Base-by-base conservation (phyloP, 169 alveolate genomes). In the Cryptosporidium sp. region DNA sequence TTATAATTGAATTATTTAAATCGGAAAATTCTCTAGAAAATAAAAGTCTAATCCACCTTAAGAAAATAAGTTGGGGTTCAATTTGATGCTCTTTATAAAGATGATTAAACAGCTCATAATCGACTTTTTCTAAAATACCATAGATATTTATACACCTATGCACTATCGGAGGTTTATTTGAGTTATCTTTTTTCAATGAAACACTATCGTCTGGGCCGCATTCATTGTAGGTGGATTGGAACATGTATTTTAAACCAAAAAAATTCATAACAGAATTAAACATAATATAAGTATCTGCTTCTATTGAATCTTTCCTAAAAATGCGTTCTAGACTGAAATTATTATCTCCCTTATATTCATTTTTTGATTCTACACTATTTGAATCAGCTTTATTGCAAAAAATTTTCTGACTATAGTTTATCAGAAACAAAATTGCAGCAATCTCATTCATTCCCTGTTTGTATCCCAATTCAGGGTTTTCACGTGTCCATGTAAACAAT, bases 401-500 rank as follows among this genome's bases (percentile, higher is more conserved):
- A 26, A 48, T 45, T 35, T 70, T 73, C 35, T 73, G 86, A 80
- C 89, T 62, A 14, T 37, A 26, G 26, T 80, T 80, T 43, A 80
- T 62, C 31, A 62, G 45, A 41, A 80, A 80, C 2, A 80, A 39
- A 41, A 80, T 62, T 62, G 89, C 89, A n/a, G 69, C 89, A 43
- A 80, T 45, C 29, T 80, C 89, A 41, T 80, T 80, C 89, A 80
- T 80, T 33, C 89, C 93, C 84, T 95, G 96, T 91, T 94, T 94
- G 71, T 96, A 96, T 12, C 97, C 95, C 58, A 95, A 91, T 48
- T 95, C 97, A 51, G 92, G 70, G 73, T 95, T 95, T 68, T 93
- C 92, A 68, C 89, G 93, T 16, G 96, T 92, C 96, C 97, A 96
- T 33, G 94, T 94, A 84, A 95, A 96, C 69, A 96, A 85, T 1